Percentiles rank a stretch among this genome's conserved stretches.
Evolutionary conservation across 2,329 filamentous ascomycete species (phyloP).

Genomic region (Akanthomyces lecanii): DNA sequence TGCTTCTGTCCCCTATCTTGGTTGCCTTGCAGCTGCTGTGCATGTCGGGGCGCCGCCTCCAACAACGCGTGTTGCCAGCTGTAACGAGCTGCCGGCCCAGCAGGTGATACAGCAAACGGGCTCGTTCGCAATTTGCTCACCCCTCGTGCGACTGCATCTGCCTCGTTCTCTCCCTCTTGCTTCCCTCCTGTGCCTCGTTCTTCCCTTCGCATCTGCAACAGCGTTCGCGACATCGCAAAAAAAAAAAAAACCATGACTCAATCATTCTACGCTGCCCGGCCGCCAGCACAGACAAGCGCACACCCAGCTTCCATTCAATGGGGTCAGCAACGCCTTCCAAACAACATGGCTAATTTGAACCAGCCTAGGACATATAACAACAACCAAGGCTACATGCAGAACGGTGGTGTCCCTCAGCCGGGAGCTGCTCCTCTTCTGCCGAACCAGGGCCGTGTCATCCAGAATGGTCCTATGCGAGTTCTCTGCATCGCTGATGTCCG

Average conservation of each 20-base stretch:
- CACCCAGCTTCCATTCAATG: not conserved
- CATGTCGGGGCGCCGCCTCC: slow-evolving; percentile 6
- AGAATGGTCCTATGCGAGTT: slow-evolving; percentile 61
- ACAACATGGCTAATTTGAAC: slow-evolving; percentile 23
- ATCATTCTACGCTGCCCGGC: not conserved
- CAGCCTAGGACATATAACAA: slow-evolving; percentile 45
- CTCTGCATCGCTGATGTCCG: slow-evolving; percentile 69
- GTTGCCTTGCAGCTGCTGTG: slow-evolving; percentile 12
- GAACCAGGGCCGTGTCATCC: slow-evolving; percentile 63
- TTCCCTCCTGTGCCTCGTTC: not conserved
- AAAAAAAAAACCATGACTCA: slow-evolving; percentile 11
- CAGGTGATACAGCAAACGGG: slow-evolving; percentile 14
- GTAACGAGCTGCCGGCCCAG: slow-evolving; percentile 13
- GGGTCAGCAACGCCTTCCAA: slow-evolving; percentile 5
- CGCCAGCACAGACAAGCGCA: not conserved
- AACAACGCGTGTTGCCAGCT: slow-evolving; percentile 16
- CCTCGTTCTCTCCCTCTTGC: not conserved
- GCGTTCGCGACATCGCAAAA: not conserved
- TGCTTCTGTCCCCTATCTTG: slow-evolving; percentile 19
- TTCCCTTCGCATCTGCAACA: not conserved
- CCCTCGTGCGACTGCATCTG: not conserved
- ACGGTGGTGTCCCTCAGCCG: slow-evolving; percentile 53
- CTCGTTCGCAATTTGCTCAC: slow-evolving; percentile 5
- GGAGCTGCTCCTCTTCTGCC: slow-evolving; percentile 62
- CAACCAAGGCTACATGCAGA: slow-evolving; percentile 56